Conservation (phyloP, 2,329 filamentous ascomycete genomes). For the Paramyrothecium roridum region DNA sequence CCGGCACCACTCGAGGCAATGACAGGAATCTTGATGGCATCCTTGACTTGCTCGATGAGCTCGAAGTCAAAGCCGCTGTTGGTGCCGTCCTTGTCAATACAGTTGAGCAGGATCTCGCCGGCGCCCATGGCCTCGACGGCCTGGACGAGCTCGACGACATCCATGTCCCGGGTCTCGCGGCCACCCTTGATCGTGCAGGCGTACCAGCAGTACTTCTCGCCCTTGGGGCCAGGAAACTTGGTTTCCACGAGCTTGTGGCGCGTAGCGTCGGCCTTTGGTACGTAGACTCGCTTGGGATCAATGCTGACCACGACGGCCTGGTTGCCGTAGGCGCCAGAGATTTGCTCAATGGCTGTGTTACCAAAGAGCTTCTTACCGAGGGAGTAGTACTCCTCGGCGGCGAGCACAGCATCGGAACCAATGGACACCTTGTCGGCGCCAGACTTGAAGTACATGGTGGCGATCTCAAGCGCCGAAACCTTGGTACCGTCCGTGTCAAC, state of each 20-base stretch:
- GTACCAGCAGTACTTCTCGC: constrained; percentile 89
- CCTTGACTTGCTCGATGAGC: constrained; percentile 84
- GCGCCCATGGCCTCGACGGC: constrained; percentile 95
- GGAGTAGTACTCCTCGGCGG: constrained; percentile 86
- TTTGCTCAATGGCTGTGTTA: constrained; percentile 90
- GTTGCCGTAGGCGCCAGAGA: constrained; percentile 88
- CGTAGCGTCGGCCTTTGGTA: constrained; percentile 66
- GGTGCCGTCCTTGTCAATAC: constrained; percentile 94
- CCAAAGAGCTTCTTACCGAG: constrained; percentile 67
- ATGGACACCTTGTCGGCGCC: constrained; percentile 98
- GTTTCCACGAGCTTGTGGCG: constrained; percentile 75
- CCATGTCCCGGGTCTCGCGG: constrained; percentile 87
- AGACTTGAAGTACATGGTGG: constrained; percentile 94
- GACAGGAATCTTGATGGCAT: constrained; percentile 83
- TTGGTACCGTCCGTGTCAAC: constrained; percentile 82
- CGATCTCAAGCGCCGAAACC: constrained; percentile 88
- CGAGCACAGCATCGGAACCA: constrained; percentile 88
- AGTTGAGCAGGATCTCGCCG: constrained; percentile 93
- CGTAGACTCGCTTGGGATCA: constrained; percentile 89
- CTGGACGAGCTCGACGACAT: constrained; percentile 81
- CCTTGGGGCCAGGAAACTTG: constrained; percentile 64
- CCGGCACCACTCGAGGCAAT: constrained; percentile 94
- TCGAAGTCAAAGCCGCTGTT: constrained; percentile 95
- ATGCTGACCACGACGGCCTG: constrained; percentile 96
- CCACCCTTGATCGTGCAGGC: constrained; percentile 96